Evolutionary conservation across 75 land plant genomes (phyloP).

Genomic region (Adiantum capillusveneris): DNA sequence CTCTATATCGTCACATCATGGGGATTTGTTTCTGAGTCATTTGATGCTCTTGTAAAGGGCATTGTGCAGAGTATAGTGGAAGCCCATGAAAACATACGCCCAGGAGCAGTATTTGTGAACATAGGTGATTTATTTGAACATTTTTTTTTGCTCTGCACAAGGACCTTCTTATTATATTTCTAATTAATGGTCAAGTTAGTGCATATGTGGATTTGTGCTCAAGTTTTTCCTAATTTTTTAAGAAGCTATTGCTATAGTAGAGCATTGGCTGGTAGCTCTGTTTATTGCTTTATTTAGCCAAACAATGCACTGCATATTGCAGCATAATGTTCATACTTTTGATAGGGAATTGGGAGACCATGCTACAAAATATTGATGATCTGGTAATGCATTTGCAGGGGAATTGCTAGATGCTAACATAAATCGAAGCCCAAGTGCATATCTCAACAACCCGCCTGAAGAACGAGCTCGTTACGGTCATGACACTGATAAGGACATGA

Average conservation of each 20-base stretch:
- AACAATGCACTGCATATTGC: no score
- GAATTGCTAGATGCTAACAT: constrained; percentile 60
- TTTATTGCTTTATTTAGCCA: no score
- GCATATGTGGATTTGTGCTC: no score
- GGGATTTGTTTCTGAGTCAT: constrained; percentile 70
- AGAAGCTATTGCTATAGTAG: no score
- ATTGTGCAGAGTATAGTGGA: constrained; percentile 46
- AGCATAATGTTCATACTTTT: no score
- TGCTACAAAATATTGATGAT: no score
- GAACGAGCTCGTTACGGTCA: constrained; percentile 42
- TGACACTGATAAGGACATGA: constrained; percentile 58
- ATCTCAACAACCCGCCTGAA: constrained; percentile 57
- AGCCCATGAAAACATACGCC: constrained; percentile 59
- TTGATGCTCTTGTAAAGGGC: constrained; percentile 60
- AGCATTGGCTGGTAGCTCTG: no score
- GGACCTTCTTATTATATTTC: no score
- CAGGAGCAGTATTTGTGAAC: constrained; percentile 60
- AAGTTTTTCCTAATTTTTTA: no score
- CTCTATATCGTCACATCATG: constrained; percentile 60
- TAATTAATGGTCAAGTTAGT: no score
- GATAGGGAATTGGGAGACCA: no score
- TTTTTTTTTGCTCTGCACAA: neutral
- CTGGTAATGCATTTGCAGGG: constrained; percentile 29
- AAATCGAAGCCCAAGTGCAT: constrained; percentile 85
- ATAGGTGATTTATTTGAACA: constrained; percentile 28